Evolutionary conservation across 2,329 filamentous ascomycete genomes (phyloP).

Genomic region (Colletotrichum ledebouriae): DNA sequence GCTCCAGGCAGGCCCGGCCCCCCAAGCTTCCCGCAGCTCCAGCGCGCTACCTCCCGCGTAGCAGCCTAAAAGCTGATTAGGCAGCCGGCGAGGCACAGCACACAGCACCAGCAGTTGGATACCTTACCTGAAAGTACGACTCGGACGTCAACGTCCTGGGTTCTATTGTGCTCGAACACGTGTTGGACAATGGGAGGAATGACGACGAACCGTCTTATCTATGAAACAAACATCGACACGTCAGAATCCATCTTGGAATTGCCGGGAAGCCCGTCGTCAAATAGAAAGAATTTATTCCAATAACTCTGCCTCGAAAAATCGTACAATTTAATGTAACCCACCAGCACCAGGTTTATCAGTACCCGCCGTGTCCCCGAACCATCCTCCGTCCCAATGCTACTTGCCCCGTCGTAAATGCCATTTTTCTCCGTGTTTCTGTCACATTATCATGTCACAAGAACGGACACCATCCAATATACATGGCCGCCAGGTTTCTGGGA

Average conservation of each 20-base stretch:
- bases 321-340: constrained; percentile 8
- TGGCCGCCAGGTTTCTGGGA: constrained; percentile 82
- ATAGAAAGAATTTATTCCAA: neutral
- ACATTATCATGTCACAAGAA: constrained; percentile 60
- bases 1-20: constrained; percentile 8
- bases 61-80: constrained; percentile 26
- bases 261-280: neutral
- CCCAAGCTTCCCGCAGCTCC: constrained; percentile 23
- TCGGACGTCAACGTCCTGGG: neutral
- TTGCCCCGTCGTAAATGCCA: neutral
- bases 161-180: constrained; percentile 1
- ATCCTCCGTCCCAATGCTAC: neutral
- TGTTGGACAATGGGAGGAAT: constrained; percentile 28
- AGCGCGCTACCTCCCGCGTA: constrained; percentile 3
- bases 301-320: neutral
- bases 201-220: constrained; percentile 5
- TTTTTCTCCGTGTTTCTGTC: neutral
- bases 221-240: constrained; percentile 9
- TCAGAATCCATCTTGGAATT: neutral
- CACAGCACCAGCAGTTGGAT: too few relatives aligned
- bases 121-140: too few relatives aligned
- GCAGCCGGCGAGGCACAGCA: constrained; percentile 18
- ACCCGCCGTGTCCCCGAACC: neutral
- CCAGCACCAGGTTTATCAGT: constrained; percentile 11
- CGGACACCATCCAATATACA: constrained; percentile 96